Base-by-base conservation (phyloP, 495 filamentous ascomycete genomes). In the Venustampulla echinocandica region DNA sequence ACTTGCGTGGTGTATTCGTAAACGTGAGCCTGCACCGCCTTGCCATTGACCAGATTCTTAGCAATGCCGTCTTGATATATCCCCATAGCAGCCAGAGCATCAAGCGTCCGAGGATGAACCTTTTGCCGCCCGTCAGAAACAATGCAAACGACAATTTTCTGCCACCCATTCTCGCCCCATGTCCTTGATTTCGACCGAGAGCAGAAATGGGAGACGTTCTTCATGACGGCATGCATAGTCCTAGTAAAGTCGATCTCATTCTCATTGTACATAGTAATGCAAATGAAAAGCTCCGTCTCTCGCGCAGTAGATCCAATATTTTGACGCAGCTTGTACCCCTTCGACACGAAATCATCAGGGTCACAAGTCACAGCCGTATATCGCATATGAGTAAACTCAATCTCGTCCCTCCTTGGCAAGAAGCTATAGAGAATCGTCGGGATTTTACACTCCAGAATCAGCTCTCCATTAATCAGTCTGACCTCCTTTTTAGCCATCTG, bases 1-100 rank as follows among this genome's bases (percentile, higher is more conserved):
- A 99, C 92, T 62, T 99, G 93, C 0, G 93, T 97, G 0, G 93
- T 96, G 64, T 97, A 99, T 62, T 99, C 93, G 66, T 99, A 99
- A 11, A 99, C 85, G 62, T 99, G 93, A 0, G 87, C 90, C 61
- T 79, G 76, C 18, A 81, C 76, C 41, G 89, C 84, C 50, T 82
- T 82, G 56, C 85, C 76, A 63, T 99, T 97, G 71, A 99, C 90
- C 58, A 87, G 77, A 62, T 97, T 97, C 75, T 97, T 97, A 25
- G 93, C 93, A 62, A 99, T 97, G 35, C 93, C 93, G 58, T 92
- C 85, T 64, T 99, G 93, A 62, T 97, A 99, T n/a, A 95, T 87
- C 46, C 93, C 93, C 74, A 99, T 88, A 18, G 90, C 92, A 3
- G 93, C 93, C 50, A 99, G 62, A n/a, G 90, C 92, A 59, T 97